Conservation (phyloP, 805 yeast species). For the Candida nonsorbophila region DNA sequence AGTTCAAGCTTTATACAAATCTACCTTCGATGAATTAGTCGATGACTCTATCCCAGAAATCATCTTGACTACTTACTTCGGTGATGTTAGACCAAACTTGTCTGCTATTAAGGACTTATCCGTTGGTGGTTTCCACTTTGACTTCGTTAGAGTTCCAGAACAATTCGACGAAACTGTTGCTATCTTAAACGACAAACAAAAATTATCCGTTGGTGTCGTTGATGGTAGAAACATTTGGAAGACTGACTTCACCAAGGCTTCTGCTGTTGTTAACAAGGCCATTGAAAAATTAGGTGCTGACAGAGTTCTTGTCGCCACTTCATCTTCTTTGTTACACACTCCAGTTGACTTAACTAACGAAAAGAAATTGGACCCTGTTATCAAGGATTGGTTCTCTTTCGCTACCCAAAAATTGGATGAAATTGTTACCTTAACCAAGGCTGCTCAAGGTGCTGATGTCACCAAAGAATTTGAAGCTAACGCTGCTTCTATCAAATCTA, state of each 20-base stretch:
- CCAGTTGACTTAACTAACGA: conserved; percentile 95
- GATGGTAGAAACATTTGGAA: conserved; percentile 99
- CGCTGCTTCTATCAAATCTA: conserved; percentile 78
- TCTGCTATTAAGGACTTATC: conserved; percentile 84
- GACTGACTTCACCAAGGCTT: conserved; percentile 86
- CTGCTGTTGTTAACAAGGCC: conserved; percentile 77
- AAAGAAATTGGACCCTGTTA: conserved; percentile 82
- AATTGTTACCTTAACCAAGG: conserved; percentile 87
- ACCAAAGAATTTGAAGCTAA: conserved; percentile 75
- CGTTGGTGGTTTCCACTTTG: conserved; percentile 94
- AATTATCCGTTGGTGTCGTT: conserved; percentile 92
- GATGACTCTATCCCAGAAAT: conserved; percentile 69
- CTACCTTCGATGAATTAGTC: conserved; percentile 75
- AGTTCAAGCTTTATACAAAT: conserved; percentile 81
- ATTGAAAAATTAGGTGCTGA: conserved; percentile 79
- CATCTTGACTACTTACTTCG: conserved; percentile 88
- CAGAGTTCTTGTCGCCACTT: conserved; percentile 85
- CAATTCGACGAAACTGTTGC: conserved; percentile 82
- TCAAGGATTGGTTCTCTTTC: conserved; percentile 97
- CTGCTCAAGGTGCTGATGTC: conserved; percentile 79
- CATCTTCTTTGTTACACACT: conserved; percentile 96
- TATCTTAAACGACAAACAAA: conserved; percentile 64
- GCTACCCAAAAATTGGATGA: conserved; percentile 95
- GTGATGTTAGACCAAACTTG: conserved; percentile 97
- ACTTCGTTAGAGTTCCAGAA: conserved; percentile 93